Conservation (phyloP, 306 rosid species). For the Citrullus amarus region DNA sequence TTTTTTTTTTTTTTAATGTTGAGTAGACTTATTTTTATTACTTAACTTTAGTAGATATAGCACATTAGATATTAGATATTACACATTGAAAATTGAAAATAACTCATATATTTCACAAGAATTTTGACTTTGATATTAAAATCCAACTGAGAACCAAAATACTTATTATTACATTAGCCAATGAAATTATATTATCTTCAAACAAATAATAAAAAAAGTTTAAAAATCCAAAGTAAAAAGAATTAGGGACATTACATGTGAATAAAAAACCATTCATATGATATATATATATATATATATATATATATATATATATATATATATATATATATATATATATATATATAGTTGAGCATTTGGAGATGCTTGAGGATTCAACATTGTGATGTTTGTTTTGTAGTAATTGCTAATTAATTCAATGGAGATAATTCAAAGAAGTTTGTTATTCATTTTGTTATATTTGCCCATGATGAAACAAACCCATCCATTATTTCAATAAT, state of each 20-base stretch:
- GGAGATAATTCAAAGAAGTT: background rate
- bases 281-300: background rate
- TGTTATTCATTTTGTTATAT: background rate
- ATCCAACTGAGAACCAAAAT: too few species aligned
- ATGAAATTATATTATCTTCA: too few species aligned
- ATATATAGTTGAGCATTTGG: background rate
- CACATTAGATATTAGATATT: too few species aligned
- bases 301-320: background rate
- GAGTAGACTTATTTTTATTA: too few species aligned
- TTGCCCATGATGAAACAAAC: background rate
- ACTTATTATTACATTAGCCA: too few species aligned
- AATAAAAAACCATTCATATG: background rate
- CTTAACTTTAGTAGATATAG: too few species aligned
- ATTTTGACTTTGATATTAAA: too few species aligned
- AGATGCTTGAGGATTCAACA: background rate
- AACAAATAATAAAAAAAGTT: too few species aligned
- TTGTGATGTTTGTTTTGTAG: background rate
- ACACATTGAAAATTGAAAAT: too few species aligned
- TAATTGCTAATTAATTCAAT: conserved; percentile 1
- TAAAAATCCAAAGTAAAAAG: background rate
- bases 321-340: background rate
- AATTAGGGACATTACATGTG: conserved; percentile 1
- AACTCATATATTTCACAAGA: too few species aligned
- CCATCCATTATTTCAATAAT: background rate
- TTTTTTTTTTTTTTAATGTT: too few species aligned